phyloP scores from a whole-genome alignment of 1,284 basidiomycete genomes.

The Wolfiporia cocos region DNA sequence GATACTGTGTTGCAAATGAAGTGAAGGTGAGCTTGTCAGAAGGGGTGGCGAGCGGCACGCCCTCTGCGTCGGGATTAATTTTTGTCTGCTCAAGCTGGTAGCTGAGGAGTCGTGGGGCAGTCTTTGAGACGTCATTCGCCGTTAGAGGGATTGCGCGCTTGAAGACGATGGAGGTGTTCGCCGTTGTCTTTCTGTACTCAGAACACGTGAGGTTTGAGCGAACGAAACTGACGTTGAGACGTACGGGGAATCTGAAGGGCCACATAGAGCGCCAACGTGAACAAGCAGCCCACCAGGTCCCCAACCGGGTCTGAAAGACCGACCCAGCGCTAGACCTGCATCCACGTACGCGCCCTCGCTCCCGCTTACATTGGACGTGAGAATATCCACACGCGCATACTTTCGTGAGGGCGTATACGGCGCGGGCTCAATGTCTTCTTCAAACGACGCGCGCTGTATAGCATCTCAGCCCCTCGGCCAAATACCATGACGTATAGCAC shows the following conservation, averaged over 20 bases:
- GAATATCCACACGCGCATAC: constrained; percentile 61
- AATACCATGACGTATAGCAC: not conserved
- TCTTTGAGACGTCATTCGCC: constrained; percentile 28
- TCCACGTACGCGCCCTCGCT: constrained; percentile 70
- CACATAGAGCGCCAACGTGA: constrained; percentile 70
- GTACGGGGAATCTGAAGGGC: constrained; percentile 43
- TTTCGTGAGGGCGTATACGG: constrained; percentile 64
- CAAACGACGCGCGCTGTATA: constrained; percentile 69
- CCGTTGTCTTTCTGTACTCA: constrained; percentile 37
- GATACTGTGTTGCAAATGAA: constrained; percentile 73
- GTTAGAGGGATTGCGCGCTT: constrained; percentile 42
- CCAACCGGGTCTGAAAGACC: constrained; percentile 91
- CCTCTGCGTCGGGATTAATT: constrained; percentile 50
- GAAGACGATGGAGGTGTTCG: constrained; percentile 52
- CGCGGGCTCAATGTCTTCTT: constrained; percentile 58
- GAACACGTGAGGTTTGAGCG: constrained; percentile 1
- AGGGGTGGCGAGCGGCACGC: constrained; percentile 54
- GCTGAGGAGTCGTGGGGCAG: constrained; percentile 53
- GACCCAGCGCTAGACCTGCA: constrained; percentile 79
- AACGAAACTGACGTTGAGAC: constrained; percentile 19
- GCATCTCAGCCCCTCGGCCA: not conserved
- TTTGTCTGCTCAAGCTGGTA: constrained; percentile 77
- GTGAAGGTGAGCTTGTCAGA: constrained; percentile 65
- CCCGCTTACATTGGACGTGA: constrained; percentile 56
- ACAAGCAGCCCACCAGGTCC: constrained; percentile 76